A percentile compares a stretch with the other conserved stretches of the same genome.
phyloP scores from a whole-genome alignment of 805 yeast species.

The Teunomyces pallodes region DNA sequence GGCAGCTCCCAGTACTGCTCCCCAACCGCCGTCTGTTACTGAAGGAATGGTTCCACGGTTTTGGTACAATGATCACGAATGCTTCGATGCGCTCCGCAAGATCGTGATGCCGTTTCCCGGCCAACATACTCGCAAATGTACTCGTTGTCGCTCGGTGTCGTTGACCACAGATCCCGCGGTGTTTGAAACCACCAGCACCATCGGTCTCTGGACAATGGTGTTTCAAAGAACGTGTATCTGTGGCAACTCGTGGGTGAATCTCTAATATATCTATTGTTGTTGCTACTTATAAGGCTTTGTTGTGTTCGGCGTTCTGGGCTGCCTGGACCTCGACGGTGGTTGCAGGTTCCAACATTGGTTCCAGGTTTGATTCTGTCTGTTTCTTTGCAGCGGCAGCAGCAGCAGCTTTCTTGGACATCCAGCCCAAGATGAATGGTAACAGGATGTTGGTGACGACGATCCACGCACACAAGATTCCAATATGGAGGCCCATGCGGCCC shows the following conservation, averaged over 20 bases:
- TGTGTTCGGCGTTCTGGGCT: not conserved
- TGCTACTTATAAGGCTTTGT: not conserved
- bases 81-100: constrained; percentile 39
- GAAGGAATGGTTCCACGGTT: constrained; percentile 19
- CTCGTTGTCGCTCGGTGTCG: constrained; percentile 43
- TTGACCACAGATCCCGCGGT: constrained; percentile 37
- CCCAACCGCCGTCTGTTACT: not conserved
- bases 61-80: constrained; percentile 18
- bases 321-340: not conserved
- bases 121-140: constrained; percentile 32
- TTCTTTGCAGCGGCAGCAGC: constrained; percentile 4
- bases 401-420: constrained; percentile 12
- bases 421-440: constrained; percentile 27
- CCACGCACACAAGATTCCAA: constrained; percentile 34
- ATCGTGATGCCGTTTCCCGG: constrained; percentile 21
- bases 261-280: too few relatives aligned
- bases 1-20: not conserved
- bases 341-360: not conserved
- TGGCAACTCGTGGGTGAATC: constrained; percentile 71
- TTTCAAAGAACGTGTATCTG: constrained; percentile 75
- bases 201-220: constrained; percentile 57
- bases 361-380: constrained; percentile 6
- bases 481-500: constrained; percentile 31
- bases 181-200: constrained; percentile 28
- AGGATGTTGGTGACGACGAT: constrained; percentile 22